Evolutionary conservation across 2,329 filamentous ascomycete genomes (phyloP), one percentile per base, ranked within the genome.

Genomic region (Talaromyces funiculosus): DNA sequence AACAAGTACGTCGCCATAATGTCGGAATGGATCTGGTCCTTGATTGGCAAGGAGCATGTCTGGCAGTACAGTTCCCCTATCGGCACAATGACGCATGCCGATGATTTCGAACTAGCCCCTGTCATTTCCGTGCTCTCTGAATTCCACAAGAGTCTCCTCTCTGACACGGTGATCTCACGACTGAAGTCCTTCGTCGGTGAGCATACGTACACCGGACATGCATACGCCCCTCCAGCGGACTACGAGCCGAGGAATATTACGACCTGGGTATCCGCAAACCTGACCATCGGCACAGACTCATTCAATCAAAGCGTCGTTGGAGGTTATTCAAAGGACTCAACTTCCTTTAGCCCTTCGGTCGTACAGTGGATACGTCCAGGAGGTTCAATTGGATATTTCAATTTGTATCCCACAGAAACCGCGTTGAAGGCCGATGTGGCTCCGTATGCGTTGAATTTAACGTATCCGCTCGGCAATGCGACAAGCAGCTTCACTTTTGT

Each of bases 231-330:
- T 0, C 84, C 85, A 0, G 85, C 79, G 54, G 85, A 88, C 67
- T 74, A 74, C 1, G 78, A 77, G 16, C 78, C 80, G 0, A 79
- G 85, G 18, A 86, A 87, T 65, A 82, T 86, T 62, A 81, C 81
- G 0, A 78, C 82, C 10, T 87, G 83, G 82, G 65, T 87, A 0
- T 81, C 81, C 0, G 70, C 78, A 3, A 79, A 82, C 24, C 72
- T 87, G 10, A 85, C 80, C 8, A 86, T 88, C 62, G 85, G 85
- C 38, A 83, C 81, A 0, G 80, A 85, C 66, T 81, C 82, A 0
- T 85, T 84, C 64, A 77, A 81, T 12, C 80, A 86, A 68, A 80
- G 77, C 43, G 78, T 79, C 1, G 69, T 86, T 5, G 85, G 84
- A 9, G 85, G 85, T 0, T 80, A 81, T 4, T 75, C 78, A 1